Conservation (phyloP, 2,329 filamentous ascomycete genomes). For the Aureobasidium melanogenum region DNA sequence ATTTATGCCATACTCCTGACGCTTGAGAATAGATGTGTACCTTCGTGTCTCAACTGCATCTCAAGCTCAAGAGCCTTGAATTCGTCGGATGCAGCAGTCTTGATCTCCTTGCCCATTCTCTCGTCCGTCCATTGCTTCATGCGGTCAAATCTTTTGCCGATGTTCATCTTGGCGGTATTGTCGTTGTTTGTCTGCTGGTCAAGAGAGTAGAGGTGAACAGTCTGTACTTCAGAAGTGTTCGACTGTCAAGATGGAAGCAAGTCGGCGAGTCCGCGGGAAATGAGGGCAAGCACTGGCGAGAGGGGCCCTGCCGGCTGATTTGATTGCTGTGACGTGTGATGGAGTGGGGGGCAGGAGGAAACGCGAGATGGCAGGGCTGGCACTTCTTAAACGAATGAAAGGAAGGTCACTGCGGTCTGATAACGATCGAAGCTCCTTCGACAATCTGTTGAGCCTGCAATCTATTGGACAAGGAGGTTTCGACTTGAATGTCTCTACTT, state of each 20-base stretch:
- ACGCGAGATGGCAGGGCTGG: background rate
- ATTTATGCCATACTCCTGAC: background rate
- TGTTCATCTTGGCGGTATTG: slow-evolving; percentile 34
- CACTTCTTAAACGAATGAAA: background rate
- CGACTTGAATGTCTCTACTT: background rate
- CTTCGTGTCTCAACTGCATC: slow-evolving; percentile 82
- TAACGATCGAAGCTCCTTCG: background rate
- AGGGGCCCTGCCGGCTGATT: slow-evolving; percentile 4
- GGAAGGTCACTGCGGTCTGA: background rate
- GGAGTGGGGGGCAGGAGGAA: background rate
- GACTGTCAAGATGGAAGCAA: background rate
- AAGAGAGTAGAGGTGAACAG: no score
- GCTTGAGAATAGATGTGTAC: slow-evolving; percentile 46
- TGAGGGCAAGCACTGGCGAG: slow-evolving; percentile 4
- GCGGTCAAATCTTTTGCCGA: slow-evolving; percentile 85
- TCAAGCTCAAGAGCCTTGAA: slow-evolving; percentile 85
- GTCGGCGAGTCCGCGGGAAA: background rate
- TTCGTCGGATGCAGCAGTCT: slow-evolving; percentile 78
- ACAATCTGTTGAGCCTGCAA: slow-evolving; percentile 1
- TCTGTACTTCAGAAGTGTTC: no score
- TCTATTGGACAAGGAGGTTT: background rate
- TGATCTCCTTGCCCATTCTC: slow-evolving; percentile 86
- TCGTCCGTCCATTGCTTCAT: slow-evolving; percentile 98
- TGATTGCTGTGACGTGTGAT: slow-evolving; percentile 7
- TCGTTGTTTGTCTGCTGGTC: background rate